Evolutionary conservation across 257 asterid genomes (phyloP), one percentile per base, ranked within the genome.

Genomic region (Coffea canephora): DNA sequence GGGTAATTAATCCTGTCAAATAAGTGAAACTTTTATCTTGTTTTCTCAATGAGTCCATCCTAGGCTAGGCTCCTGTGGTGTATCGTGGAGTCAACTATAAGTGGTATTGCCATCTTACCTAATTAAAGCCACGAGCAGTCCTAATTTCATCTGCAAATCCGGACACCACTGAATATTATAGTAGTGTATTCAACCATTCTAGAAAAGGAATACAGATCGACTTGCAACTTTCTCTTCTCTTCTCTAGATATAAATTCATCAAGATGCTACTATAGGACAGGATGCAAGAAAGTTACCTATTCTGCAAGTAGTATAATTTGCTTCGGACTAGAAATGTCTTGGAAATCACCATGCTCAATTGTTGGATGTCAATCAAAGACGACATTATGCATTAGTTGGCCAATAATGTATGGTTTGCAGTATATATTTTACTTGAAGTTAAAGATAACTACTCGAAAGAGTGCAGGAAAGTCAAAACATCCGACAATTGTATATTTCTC

Each of bases 381-480:
- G 41, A 41, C 13, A 36, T 19, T 36, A 6, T 39, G 12, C 61
- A 48, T 39, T 3, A 8, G 50, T 27, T 27, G 27, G 27, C 34
- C 34, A 36, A n/a, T 34, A 83, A 54, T 52, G 41, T 76, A 5
- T 41, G 19, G 54, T 73, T 57, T 52, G 39, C 16, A 75, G 3
- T 73, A 50, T 21, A 45, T 31, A 50, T 39, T 65, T 67, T 69
- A 11, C 45, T 18, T 72, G 14, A 69, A n/a, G 21, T 61, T 34
- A 31, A 73, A n/a, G 23, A 74, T 10, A 77, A 8, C 48, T 31
- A 69, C 41, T 39, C 25, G 61, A 81, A 81, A 54, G 19, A 67
- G 25, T 69, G 59, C 39, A 72, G 41, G 61, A 21, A 62, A 87
- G 91, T 87, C 87, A 82, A 81, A 76, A 31, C 39, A 73, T 54